Evolutionary conservation across 202 grass and related monocot genomes (phyloP).

Genomic region (Dendrocalamus latiflorus): DNA sequence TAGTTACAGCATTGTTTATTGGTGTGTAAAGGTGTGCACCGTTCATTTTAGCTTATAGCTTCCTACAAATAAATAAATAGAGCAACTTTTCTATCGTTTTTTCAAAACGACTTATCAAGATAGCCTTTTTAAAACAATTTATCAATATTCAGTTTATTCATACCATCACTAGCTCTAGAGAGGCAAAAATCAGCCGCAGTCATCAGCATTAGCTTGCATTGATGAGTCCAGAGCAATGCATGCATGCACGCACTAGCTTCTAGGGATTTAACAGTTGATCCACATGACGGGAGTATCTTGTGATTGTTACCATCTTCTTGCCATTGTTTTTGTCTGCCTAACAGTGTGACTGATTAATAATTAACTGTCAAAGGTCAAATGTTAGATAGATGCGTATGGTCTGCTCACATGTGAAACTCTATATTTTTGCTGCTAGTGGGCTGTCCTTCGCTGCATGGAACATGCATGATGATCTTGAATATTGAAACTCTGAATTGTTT

Average conservation of each 20-base stretch:
- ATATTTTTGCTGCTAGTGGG: constrained; percentile 35
- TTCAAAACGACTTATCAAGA: no score
- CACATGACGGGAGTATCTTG: constrained; percentile 58
- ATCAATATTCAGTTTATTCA: no score
- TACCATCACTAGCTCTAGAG: no score
- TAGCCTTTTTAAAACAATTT: no score
- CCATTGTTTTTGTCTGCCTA: constrained; percentile 19
- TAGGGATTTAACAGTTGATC: constrained; percentile 44
- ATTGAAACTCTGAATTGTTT: background rate
- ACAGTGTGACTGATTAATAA: constrained; percentile 24
- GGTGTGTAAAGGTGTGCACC: constrained; percentile 23
- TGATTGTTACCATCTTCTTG: constrained; percentile 39
- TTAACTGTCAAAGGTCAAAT: constrained; percentile 39
- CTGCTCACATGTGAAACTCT: constrained; percentile 42
- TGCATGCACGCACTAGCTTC: constrained; percentile 22
- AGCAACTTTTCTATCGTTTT: no score
- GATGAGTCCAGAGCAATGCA: constrained; percentile 43
- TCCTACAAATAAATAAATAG: no score
- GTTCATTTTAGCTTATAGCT: no score
- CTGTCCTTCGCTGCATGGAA: constrained; percentile 42
- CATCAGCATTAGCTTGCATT: constrained; percentile 10
- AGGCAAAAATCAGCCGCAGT: no score
- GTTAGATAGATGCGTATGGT: constrained; percentile 1
- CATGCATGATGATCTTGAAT: constrained; percentile 18
- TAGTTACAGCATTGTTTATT: constrained; percentile 17